These are phyloP conservation scores for Penicillium fuscoglaucum DNA, from an alignment of 2,329 filamentous ascomycete species.

Conservation along the genomic window DNA sequence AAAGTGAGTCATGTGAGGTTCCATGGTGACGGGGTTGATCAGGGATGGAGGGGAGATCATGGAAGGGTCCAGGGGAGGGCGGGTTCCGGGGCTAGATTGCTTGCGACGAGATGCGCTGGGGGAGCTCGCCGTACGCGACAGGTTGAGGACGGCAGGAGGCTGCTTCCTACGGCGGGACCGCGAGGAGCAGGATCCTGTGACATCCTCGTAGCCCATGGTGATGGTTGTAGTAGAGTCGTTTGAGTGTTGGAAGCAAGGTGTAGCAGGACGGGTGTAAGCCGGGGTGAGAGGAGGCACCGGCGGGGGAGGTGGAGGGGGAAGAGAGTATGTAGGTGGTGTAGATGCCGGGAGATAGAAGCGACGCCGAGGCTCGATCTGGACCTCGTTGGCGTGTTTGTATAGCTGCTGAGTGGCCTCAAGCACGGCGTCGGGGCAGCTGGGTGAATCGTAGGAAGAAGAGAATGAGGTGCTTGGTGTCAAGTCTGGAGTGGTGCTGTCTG, in stretches of 20 bases:
- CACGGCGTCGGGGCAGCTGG: slow-evolving; percentile 31
- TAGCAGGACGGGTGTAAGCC: slow-evolving; percentile 25
- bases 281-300: slow-evolving; percentile 26
- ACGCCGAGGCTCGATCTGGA: slow-evolving; percentile 17
- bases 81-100: slow-evolving; percentile 24
- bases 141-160: slow-evolving; percentile 34
- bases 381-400: slow-evolving; percentile 26
- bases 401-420: slow-evolving; percentile 32
- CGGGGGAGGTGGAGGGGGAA: slow-evolving; percentile 25
- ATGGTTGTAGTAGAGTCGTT: slow-evolving; percentile 33
- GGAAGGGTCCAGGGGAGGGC: slow-evolving; percentile 38
- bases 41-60: slow-evolving; percentile 42
- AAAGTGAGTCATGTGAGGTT: slow-evolving; percentile 41
- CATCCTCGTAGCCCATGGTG: slow-evolving; percentile 33
- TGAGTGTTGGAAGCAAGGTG: slow-evolving; percentile 15
- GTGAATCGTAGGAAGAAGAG: slow-evolving; percentile 38
- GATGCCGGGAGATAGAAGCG: slow-evolving; percentile 30
- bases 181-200: slow-evolving; percentile 29
- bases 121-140: slow-evolving; percentile 25
- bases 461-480: slow-evolving; percentile 44
- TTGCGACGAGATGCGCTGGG: slow-evolving; percentile 25
- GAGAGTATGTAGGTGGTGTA: slow-evolving; percentile 24
- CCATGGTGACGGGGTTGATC: slow-evolving; percentile 42
- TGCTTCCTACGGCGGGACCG: slow-evolving; percentile 34
- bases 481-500: slow-evolving; percentile 36